phyloP scores from a whole-genome alignment of 164 flowering plant species.

The Magnolia officinalis region DNA sequence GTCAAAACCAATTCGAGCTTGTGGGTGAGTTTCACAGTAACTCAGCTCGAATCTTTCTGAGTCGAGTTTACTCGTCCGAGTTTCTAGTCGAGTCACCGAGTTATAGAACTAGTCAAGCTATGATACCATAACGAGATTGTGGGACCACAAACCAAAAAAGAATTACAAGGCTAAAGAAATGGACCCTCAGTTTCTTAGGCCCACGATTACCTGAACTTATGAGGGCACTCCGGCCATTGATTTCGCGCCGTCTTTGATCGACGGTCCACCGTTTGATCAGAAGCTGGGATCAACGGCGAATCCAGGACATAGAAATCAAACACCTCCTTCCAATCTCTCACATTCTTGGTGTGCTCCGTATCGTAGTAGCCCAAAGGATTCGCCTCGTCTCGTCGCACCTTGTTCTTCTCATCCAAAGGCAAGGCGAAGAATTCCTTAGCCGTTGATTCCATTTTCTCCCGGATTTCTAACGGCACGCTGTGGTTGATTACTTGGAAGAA shows the following conservation, averaged over 20 bases:
- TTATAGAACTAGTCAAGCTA: too few species aligned
- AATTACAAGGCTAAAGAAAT: too few species aligned
- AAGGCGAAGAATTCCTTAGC: slow-evolving; percentile 41
- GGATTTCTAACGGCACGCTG: slow-evolving; percentile 40
- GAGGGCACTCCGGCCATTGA: slow-evolving; percentile 38
- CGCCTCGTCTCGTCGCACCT: slow-evolving; percentile 44
- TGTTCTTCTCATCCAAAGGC: slow-evolving; percentile 49
- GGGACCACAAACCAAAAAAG: too few species aligned
- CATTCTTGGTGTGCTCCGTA: slow-evolving; percentile 64
- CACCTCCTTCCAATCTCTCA: slow-evolving; percentile 79
- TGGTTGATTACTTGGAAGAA: slow-evolving; percentile 76
- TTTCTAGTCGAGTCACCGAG: too few species aligned
- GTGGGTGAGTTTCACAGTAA: too few species aligned
- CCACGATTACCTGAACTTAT: slow-evolving; percentile 14
- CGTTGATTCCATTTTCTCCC: slow-evolving; percentile 18
- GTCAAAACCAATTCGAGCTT: too few species aligned
- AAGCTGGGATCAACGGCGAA: slow-evolving; percentile 37
- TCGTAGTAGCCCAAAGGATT: slow-evolving; percentile 57
- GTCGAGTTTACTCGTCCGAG: too few species aligned
- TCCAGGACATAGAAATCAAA: slow-evolving; percentile 41
- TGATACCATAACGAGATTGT: too few species aligned
- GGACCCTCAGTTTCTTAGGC: too few species aligned
- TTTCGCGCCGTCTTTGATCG: slow-evolving; percentile 26
- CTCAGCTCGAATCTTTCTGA: too few species aligned
- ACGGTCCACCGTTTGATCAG: slow-evolving; percentile 21